Evolutionary conservation across 1,284 basidiomycete species (phyloP).

Genomic region (Apiotrichum sp.): DNA sequence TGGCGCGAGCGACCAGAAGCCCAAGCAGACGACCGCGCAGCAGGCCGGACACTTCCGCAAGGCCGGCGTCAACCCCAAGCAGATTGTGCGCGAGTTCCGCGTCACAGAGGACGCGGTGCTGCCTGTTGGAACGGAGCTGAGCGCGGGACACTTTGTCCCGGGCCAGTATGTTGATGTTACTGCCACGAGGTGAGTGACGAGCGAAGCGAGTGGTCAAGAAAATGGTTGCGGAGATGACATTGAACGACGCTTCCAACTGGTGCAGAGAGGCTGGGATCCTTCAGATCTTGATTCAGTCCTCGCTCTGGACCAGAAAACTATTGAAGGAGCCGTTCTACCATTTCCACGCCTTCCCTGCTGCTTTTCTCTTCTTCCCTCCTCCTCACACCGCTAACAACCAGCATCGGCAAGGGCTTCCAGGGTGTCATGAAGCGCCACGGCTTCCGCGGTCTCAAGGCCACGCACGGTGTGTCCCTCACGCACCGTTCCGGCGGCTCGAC

Average conservation of each 20-base stretch:
- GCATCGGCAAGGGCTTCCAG: conserved; percentile 94
- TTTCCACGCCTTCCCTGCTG: too few relatives aligned
- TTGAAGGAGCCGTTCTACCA: too few relatives aligned
- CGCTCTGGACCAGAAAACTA: too few relatives aligned
- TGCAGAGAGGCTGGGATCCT: too few relatives aligned
- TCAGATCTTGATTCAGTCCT: too few relatives aligned
- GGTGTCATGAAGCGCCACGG: conserved; percentile 97
- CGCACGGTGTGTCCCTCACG: conserved; percentile 93
- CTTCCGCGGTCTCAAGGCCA: conserved; percentile 84
- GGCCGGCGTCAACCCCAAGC: conserved; percentile 78
- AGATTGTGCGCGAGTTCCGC: conserved; percentile 81
- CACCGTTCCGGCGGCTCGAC: conserved; percentile 92
- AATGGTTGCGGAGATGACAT: too few relatives aligned
- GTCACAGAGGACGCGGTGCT: conserved; percentile 84
- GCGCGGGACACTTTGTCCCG: conserved; percentile 92
- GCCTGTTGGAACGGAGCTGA: conserved; percentile 80
- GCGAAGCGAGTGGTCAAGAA: too few relatives aligned
- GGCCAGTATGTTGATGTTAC: conserved; percentile 94
- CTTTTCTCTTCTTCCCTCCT: too few relatives aligned
- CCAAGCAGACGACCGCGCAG: conserved; percentile 62
- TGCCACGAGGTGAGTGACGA: conserved; percentile 70
- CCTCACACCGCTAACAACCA: conserved; percentile 36
- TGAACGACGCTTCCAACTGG: too few relatives aligned
- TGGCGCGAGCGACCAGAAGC: conserved; percentile 64
- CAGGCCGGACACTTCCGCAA: conserved; percentile 83